phyloP scores from a whole-genome alignment of 257 asterid species.

The Gentiana macrophylla region DNA sequence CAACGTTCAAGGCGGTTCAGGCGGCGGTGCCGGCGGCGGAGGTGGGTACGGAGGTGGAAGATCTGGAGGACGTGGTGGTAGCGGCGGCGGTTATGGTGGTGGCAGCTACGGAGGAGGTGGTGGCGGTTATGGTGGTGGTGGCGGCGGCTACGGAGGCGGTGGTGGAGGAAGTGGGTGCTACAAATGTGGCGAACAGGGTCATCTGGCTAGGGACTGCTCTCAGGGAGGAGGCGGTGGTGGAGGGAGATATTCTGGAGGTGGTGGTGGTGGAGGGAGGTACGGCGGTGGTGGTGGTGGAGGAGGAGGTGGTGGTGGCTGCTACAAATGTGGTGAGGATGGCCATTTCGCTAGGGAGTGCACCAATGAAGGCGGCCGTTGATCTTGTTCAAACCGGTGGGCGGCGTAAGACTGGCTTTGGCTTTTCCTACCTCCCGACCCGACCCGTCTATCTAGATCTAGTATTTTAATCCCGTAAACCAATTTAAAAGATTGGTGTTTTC shows the following conservation, averaged over 20 bases:
- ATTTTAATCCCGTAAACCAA: no score
- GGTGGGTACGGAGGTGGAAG: constrained; percentile 8
- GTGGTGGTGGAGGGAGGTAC: constrained; percentile 1
- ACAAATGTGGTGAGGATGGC: no score
- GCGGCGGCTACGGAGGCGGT: constrained; percentile 10
- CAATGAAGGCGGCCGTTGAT: constrained; percentile 20
- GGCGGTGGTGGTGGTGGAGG: constrained; percentile 9
- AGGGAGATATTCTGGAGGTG: constrained; percentile 9
- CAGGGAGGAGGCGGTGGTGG: constrained; percentile 24
- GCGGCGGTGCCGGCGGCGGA: constrained; percentile 16
- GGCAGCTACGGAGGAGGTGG: not conserved
- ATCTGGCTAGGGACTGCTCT: constrained; percentile 22
- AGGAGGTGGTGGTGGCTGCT: constrained; percentile 18
- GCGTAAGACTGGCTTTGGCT: no score
- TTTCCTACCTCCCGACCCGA: no score
- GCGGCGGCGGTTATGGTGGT: not conserved
- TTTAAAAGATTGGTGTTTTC: no score
- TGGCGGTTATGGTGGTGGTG: constrained; percentile 6
- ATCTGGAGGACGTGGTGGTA: no score
- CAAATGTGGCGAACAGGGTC: constrained; percentile 26
- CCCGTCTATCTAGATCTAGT: no score
- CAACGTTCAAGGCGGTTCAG: constrained; percentile 18
- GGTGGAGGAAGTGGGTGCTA: constrained; percentile 20
- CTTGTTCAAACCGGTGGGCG: not conserved
- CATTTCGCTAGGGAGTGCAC: constrained; percentile 43